Conservation (phyloP, 2,329 filamentous ascomycete species). For the Nemania sp. region DNA sequence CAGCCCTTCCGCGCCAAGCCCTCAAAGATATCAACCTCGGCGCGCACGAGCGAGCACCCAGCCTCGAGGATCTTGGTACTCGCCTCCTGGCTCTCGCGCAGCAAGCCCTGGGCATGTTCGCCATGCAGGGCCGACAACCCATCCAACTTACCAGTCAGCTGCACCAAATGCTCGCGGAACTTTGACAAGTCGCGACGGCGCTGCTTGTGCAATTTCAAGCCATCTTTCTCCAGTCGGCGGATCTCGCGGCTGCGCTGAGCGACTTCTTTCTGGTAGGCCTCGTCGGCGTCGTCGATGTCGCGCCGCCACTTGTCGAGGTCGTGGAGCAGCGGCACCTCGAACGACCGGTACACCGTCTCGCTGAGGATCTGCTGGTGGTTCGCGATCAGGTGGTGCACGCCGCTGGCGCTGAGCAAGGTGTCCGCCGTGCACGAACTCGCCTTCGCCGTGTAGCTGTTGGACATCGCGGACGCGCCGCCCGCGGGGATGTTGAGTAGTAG, state of each 20-base stretch:
- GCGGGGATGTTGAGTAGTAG: conserved; percentile 46
- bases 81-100: conserved; percentile 67
- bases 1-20: conserved; percentile 68
- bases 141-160: conserved; percentile 64
- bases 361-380: conserved; percentile 72
- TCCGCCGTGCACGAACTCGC: conserved; percentile 63
- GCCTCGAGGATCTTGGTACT: conserved; percentile 65
- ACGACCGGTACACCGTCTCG: conserved; percentile 68
- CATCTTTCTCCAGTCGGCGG: conserved; percentile 65
- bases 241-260: conserved; percentile 62
- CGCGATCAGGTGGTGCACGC: conserved; percentile 67
- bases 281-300: conserved; percentile 67
- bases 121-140: conserved; percentile 63
- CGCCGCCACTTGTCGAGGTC: conserved; percentile 68
- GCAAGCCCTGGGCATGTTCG: conserved; percentile 60
- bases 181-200: conserved; percentile 62
- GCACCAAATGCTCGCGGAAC: conserved; percentile 65
- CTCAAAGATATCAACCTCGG: conserved; percentile 72
- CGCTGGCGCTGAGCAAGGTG: conserved; percentile 62
- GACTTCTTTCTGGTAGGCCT: conserved; percentile 59
- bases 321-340: conserved; percentile 70
- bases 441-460: conserved; percentile 51
- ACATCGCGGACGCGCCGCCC: conserved; percentile 22
- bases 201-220: conserved; percentile 63
- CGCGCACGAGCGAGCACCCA: conserved; percentile 65